Evolutionary conservation across 768 basidiomycete species (phyloP), one percentile per base, ranked within the genome.

Genomic region (Pulveroboletus sp.): DNA sequence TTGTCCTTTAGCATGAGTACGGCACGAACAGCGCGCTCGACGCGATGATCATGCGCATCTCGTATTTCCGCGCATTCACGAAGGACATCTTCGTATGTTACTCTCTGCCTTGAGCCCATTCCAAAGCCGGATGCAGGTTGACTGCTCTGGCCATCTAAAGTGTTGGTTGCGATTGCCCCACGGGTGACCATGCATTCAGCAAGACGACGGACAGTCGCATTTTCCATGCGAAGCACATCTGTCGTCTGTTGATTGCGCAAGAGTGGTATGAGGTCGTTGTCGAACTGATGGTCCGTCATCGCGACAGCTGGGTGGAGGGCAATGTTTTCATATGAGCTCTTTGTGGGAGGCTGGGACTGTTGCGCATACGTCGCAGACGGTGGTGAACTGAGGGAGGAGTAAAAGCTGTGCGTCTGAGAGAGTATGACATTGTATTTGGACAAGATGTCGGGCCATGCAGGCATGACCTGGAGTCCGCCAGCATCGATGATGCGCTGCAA

Each of bases 381-480:
- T 66, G 49, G 73, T 67, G 60, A 27, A 15, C 78, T 70, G 37
- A 89, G 76, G 0, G 82, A 78, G 45, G 75, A 80, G 39, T 83
- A 85, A 58, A 93, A 82, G 57, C 76, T 85, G 62, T 88, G 86
- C 0, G 87, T 88, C 60, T 92, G 90, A 0, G 87, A 88, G 48
- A 92, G 77, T 26, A 93, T 76, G 55, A 89, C 77, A 57, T 84
- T 90, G 78, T 91, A 92, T 72, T 90, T 91, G 12, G 85, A 82
- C 47, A 92, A 75, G 47, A 93, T 80, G 60, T 92, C 89, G 3
- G 89, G 90, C 90, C 90, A 92, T 8, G 86, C 69, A 3, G 85
- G 82, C 82, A 90, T 89, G n/a, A 63, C 72, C 33, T 69, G 70
- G 39, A 73, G 76, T 33, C 80, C 74, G 11, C 77, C 77, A 7